Conservation (phyloP, 495 filamentous ascomycete species). For the Delitschia confertaspora region DNA sequence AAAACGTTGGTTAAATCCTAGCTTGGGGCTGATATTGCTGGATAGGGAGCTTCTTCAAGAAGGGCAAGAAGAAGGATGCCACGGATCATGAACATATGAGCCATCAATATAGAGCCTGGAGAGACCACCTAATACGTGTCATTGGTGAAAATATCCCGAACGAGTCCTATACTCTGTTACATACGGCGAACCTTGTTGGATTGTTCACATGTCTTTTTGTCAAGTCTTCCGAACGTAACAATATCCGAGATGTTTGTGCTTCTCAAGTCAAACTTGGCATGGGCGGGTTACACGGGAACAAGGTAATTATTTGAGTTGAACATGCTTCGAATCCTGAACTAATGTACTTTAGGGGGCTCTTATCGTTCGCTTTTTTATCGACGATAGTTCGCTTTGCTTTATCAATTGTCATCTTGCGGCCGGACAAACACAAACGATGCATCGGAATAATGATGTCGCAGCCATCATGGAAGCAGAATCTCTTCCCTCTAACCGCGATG, state of each 20-base stretch:
- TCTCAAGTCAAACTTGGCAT: slow-evolving; percentile 90
- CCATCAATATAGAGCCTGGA: slow-evolving; percentile 93
- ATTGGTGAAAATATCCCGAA: slow-evolving; percentile 78
- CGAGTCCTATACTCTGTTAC: slow-evolving; percentile 74
- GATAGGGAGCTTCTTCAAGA: slow-evolving; percentile 42
- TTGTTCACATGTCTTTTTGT: slow-evolving; percentile 95
- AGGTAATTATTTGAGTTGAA: slow-evolving; percentile 51
- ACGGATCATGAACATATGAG: slow-evolving; percentile 85
- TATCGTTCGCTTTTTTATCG: slow-evolving; percentile 76
- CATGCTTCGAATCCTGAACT: background rate
- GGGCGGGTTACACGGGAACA: slow-evolving; percentile 90
- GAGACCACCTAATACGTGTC: slow-evolving; percentile 70
- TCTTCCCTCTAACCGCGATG: slow-evolving; percentile 43
- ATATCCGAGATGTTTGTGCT: slow-evolving; percentile 65
- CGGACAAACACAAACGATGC: slow-evolving; percentile 77
- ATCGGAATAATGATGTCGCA: slow-evolving; percentile 88
- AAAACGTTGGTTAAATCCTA: background rate
- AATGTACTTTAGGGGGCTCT: no score
- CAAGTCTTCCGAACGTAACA: slow-evolving; percentile 61
- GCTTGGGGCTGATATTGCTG: slow-evolving; percentile 10
- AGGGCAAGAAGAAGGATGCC: slow-evolving; percentile 80
- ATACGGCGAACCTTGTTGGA: slow-evolving; percentile 82
- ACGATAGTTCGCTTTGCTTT: slow-evolving; percentile 90
- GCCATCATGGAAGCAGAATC: slow-evolving; percentile 73
- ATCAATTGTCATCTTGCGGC: slow-evolving; percentile 96